Percentiles rank a stretch among this genome's conserved stretches.
These are phyloP conservation scores for Ceratocystis alfenasii DNA, from an alignment of 2,329 filamentous ascomycete genomes.

Conservation along the genomic window DNA sequence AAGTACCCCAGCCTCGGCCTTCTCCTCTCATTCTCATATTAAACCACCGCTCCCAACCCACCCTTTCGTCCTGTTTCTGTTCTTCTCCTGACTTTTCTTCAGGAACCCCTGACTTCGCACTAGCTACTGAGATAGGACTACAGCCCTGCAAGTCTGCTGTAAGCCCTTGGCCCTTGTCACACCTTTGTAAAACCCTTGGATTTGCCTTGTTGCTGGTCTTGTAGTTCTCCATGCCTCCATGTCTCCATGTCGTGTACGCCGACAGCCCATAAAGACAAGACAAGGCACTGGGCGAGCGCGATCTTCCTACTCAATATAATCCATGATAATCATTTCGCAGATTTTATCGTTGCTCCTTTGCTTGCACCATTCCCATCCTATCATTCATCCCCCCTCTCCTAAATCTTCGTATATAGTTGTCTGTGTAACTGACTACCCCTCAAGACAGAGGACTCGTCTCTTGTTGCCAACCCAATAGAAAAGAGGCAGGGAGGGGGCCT, in stretches of 20 bases:
- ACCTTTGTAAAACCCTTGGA: background rate
- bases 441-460: background rate
- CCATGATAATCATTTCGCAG: background rate
- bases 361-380: too few relatives aligned
- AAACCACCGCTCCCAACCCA: background rate
- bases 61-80: background rate
- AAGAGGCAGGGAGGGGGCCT: too few relatives aligned
- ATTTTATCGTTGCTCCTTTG: background rate
- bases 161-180: background rate
- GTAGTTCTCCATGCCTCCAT: background rate
- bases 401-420: background rate
- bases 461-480: background rate
- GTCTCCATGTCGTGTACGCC: conserved; percentile 1
- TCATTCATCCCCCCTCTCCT: background rate
- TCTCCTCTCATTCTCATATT: background rate
- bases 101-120: background rate
- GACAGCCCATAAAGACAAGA: background rate
- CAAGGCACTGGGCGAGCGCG: background rate
- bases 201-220: background rate
- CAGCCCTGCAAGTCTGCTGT: background rate
- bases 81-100: conserved; percentile 1
- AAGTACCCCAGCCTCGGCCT: background rate
- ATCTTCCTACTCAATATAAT: background rate
- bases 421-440: conserved; percentile 2
- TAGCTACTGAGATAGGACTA: background rate